Evolutionary conservation across 2,329 filamentous ascomycete species (phyloP).

Genomic region (Dactylella cylindrospora): DNA sequence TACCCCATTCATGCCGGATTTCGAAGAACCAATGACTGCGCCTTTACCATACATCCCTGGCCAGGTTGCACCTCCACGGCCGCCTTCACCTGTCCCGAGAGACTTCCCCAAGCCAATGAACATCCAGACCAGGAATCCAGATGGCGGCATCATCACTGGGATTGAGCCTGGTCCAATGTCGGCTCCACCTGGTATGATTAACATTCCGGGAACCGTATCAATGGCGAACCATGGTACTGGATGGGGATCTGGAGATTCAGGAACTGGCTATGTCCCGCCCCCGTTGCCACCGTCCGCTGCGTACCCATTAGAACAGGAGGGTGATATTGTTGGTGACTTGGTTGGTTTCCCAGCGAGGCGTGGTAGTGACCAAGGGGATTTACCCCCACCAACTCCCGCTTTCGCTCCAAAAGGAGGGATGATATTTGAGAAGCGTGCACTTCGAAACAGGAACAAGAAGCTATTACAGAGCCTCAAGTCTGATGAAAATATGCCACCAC

Average conservation of each 20-base stretch:
- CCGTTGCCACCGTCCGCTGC: conserved; percentile 44
- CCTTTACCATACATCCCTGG: conserved; percentile 61
- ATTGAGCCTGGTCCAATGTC: conserved; percentile 67
- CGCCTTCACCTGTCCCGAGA: conserved; percentile 51
- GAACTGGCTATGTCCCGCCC: conserved; percentile 38
- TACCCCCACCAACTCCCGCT: conserved; percentile 37
- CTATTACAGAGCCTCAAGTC: conserved; percentile 25
- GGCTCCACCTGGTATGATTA: conserved; percentile 56
- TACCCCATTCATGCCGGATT: conserved; percentile 57
- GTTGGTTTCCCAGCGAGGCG: conserved; percentile 41
- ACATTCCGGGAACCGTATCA: conserved; percentile 46
- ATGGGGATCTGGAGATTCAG: conserved; percentile 26
- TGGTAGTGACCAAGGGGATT: conserved; percentile 38
- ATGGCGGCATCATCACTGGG: conserved; percentile 50
- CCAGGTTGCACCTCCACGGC: conserved; percentile 50
- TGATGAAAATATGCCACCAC: conserved; percentile 37
- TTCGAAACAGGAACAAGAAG: conserved; percentile 39
- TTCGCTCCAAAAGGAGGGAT: conserved; percentile 43
- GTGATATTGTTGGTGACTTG: conserved; percentile 40
- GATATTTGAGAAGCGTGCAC: conserved; percentile 41
- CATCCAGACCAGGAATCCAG: conserved; percentile 47
- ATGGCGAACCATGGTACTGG: conserved; percentile 36
- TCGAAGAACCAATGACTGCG: conserved; percentile 62
- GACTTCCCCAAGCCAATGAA: conserved; percentile 47
- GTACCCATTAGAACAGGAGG: conserved; percentile 42